phyloP scores from a whole-genome alignment of 768 basidiomycete species.

The Xerocomellus amylosporus region DNA sequence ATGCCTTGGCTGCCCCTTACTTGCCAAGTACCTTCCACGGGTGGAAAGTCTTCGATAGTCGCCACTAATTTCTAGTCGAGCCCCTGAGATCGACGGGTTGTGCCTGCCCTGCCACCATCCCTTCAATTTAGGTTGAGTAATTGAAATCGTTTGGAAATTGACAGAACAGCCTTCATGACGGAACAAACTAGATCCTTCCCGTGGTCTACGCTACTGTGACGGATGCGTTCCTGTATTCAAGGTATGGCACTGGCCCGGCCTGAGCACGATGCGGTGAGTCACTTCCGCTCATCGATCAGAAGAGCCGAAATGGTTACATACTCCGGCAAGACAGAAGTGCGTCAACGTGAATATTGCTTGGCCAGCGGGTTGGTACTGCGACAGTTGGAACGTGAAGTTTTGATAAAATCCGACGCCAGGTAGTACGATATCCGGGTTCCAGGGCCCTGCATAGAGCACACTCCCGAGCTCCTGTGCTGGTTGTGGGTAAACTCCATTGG shows the following conservation, averaged over 20 bases:
- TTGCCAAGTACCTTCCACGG: too few species aligned
- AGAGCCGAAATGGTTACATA: neutral
- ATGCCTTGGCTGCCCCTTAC: too few species aligned
- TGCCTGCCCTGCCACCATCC: too few species aligned
- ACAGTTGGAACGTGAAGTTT: slow-evolving; percentile 17
- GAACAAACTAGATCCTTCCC: neutral
- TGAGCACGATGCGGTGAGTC: slow-evolving; percentile 4
- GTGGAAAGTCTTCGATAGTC: too few species aligned
- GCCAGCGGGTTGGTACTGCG: slow-evolving; percentile 11
- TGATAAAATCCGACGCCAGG: slow-evolving; percentile 16
- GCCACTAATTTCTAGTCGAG: too few species aligned
- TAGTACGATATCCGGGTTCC: slow-evolving; percentile 3
- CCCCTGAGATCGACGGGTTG: too few species aligned
- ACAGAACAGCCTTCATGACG: neutral
- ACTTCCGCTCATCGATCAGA: neutral
- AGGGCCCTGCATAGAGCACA: slow-evolving; percentile 21
- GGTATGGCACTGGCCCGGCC: slow-evolving; percentile 14
- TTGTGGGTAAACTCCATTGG: slow-evolving; percentile 14
- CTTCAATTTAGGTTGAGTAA: neutral
- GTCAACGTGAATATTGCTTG: slow-evolving; percentile 18
- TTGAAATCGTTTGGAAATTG: neutral
- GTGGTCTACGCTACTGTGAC: slow-evolving; percentile 14
- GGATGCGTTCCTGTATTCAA: slow-evolving; percentile 20
- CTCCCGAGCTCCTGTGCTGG: slow-evolving; percentile 14
- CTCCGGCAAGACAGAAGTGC: slow-evolving; percentile 17